Evolutionary conservation across 352 stramenopile species (phyloP).

Genomic region (Albugo candida): DNA sequence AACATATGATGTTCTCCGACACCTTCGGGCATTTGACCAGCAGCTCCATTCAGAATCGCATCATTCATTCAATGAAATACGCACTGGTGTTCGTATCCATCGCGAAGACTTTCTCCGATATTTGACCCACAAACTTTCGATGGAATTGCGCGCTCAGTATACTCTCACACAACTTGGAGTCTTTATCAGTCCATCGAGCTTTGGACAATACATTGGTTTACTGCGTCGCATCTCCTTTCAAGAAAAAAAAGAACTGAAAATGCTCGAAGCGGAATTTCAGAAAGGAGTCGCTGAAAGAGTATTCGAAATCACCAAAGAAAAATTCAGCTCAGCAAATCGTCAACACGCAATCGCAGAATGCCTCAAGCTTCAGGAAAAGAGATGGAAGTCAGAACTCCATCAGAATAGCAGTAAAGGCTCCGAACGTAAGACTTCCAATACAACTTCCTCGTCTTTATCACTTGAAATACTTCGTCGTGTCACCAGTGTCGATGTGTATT

Average conservation of each 20-base stretch:
- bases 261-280: slow-evolving; percentile 62
- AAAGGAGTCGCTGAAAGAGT: slow-evolving; percentile 52
- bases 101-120: slow-evolving; percentile 50
- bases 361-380: slow-evolving; percentile 15
- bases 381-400: slow-evolving; percentile 4
- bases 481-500: slow-evolving; percentile 61
- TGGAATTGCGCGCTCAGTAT: slow-evolving; percentile 27
- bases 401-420: neutral
- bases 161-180: slow-evolving; percentile 45
- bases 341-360: slow-evolving; percentile 46
- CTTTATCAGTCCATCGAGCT: slow-evolving; percentile 31
- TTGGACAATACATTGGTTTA: slow-evolving; percentile 62
- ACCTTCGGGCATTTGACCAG: slow-evolving; percentile 43
- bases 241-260: slow-evolving; percentile 66
- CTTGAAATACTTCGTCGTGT: slow-evolving; percentile 65
- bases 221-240: slow-evolving; percentile 48
- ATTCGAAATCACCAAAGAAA: slow-evolving; percentile 69
- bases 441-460: slow-evolving; percentile 34
- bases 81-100: slow-evolving; percentile 28
- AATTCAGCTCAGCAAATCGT: slow-evolving; percentile 67
- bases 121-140: slow-evolving; percentile 15
- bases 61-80: neutral
- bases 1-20: slow-evolving; percentile 41
- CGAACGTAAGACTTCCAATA: slow-evolving; percentile 9
- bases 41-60: slow-evolving; percentile 33